Percentiles rank a stretch among this genome's conserved stretches.
phyloP scores from a whole-genome alignment of 352 stramenopile species.

The Saprolegnia parasitica region DNA sequence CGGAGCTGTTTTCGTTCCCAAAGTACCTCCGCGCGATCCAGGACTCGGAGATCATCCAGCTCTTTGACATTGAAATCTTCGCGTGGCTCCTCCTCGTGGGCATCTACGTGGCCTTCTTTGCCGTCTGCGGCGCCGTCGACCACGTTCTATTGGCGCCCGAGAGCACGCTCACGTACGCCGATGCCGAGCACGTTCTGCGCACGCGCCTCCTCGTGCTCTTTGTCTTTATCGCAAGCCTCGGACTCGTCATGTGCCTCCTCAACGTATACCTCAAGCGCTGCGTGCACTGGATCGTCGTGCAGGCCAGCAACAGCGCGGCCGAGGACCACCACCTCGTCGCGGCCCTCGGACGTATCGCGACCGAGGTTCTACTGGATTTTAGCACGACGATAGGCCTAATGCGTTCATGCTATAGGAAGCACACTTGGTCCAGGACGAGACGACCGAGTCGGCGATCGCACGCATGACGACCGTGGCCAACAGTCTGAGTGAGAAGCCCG shows the following conservation, averaged over 20 bases:
- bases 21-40: slow-evolving; percentile 24
- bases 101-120: slow-evolving; percentile 10
- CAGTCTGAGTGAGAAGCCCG: slow-evolving; percentile 4
- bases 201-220: slow-evolving; percentile 26
- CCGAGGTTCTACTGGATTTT: neutral
- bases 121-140: slow-evolving; percentile 1
- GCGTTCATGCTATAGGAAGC: slow-evolving; percentile 8
- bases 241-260: slow-evolving; percentile 10
- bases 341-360: neutral
- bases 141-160: neutral
- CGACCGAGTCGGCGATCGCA: slow-evolving; percentile 5
- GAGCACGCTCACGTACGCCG: neutral
- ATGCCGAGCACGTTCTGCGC: slow-evolving; percentile 2
- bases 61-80: slow-evolving; percentile 17
- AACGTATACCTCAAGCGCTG: slow-evolving; percentile 17
- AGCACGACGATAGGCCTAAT: no score
- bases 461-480: slow-evolving; percentile 13
- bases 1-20: slow-evolving; percentile 20
- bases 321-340: slow-evolving; percentile 11
- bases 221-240: neutral
- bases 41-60: slow-evolving; percentile 26
- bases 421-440: neutral
- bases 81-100: slow-evolving; percentile 18
- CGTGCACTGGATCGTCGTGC: slow-evolving; percentile 17
- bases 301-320: slow-evolving; percentile 11